Evolutionary conservation across 2,329 filamentous ascomycete species (phyloP).

Genomic region (Botrytis porri): DNA sequence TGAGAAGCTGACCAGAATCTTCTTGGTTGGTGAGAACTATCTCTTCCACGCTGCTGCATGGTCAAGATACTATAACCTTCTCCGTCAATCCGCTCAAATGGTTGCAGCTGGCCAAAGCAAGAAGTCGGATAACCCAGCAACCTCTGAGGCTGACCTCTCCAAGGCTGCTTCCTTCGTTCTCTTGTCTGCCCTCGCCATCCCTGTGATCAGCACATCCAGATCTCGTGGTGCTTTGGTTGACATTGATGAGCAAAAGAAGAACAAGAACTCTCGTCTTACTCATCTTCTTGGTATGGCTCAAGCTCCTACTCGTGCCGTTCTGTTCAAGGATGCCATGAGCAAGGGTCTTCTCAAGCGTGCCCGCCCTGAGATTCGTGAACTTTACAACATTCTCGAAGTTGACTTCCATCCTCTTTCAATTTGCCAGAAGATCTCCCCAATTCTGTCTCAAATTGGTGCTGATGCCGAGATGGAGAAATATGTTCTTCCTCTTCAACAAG

Average conservation of each 20-base stretch:
- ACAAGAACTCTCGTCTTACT: constrained; percentile 96
- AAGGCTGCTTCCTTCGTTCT: constrained; percentile 95
- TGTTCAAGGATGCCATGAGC: constrained; percentile 94
- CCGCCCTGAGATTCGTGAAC: constrained; percentile 88
- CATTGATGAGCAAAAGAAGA: constrained; percentile 95
- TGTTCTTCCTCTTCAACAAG: constrained; percentile 91
- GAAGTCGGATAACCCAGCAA: constrained; percentile 91
- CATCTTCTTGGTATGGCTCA: constrained; percentile 92
- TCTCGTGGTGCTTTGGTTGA: constrained; percentile 95
- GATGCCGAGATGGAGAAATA: constrained; percentile 98
- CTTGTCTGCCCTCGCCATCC: constrained; percentile 92
- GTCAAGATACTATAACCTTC: constrained; percentile 95
- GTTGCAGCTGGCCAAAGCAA: constrained; percentile 81
- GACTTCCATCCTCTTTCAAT: constrained; percentile 99
- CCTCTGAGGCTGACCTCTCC: constrained; percentile 85
- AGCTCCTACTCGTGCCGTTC: constrained; percentile 79
- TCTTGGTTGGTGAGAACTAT: constrained; percentile 98
- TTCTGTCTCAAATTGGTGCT: constrained; percentile 86
- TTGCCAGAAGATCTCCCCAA: constrained; percentile 98
- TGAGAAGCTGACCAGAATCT: constrained; percentile 97
- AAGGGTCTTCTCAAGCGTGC: constrained; percentile 93
- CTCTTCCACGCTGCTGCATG: constrained; percentile 98
- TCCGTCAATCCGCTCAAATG: constrained; percentile 82
- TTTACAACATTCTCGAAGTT: constrained; percentile 98
- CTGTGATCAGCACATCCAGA: constrained; percentile 96